Base-by-base conservation (phyloP, 1,284 basidiomycete species). In the Ganoderma meredithae region DNA sequence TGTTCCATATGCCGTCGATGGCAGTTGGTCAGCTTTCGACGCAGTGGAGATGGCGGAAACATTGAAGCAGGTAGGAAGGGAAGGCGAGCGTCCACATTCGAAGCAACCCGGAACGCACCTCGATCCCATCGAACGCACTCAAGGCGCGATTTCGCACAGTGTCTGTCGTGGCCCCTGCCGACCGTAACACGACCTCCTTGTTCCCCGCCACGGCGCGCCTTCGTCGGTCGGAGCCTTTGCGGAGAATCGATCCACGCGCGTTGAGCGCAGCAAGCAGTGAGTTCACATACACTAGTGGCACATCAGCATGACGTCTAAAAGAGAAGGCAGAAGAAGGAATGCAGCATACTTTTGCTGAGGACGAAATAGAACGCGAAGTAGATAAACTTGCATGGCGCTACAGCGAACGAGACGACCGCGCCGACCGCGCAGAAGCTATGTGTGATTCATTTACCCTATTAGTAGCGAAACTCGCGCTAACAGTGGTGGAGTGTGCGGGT, bases 301-400 rank as follows among this genome's bases (percentile, higher is more conserved):
- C 44, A 47, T 47, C 44, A 47, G 43, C 43, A 44, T 19, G 2
- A 52, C n/a, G 36, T 36, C 33, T n/a, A n/a, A 13, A 22, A 19
- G 36, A 19, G 58, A 22, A 17, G 31, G 31, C 31, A 31, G 3
- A 31, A 31, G 31, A 5, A 31, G 31, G 31, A 31, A 31, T 3
- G 31, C 31, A 39, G 5, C 74, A n/a, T 44, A 75, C 74, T 65
- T 49, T 75, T 73, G 65, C 74, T 72, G 49, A 73, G 69, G 6
- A 71, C 60, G 59, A 75, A 75, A 66, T 72, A 75, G 67, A 75
- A 73, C 1, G 71, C 71, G 49, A 75, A 72, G 65, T 75, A 75
- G 61, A 72, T 63, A 61, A 71, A 73, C 64, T 70, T 71, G 43
- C 60, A 27, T n/a, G 72, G 71, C 19, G 66, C 60, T n/a, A 55